Evolutionary conservation across 2,329 filamentous ascomycete species (phyloP), one percentile per base, ranked within the genome.

Genomic region (Aspergillus unguis): DNA sequence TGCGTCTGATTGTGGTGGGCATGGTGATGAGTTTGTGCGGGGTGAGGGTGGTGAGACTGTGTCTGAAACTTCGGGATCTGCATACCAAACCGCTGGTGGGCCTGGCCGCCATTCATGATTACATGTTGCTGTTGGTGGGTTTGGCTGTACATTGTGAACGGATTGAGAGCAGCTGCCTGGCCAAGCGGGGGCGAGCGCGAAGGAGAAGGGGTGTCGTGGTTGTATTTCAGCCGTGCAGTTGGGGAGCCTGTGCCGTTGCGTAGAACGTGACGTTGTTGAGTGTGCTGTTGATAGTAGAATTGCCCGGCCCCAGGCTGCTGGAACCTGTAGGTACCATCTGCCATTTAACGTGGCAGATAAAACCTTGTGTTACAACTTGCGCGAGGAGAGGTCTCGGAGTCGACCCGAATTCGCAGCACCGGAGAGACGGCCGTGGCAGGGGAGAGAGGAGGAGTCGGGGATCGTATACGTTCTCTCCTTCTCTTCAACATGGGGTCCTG

Each of bases 261-360:
- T 60, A 72, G 65, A 50, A 73, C 66, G 63, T 75, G 72, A 60
- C 73, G 70, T 63, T 69, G 71, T 54, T 74, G 73, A 54, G 70
- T 74, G 48, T 68, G 55, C 65, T 70, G 69, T 68, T 73, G 69
- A 58, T 75, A 76, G 64, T 71, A 76, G 62, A 75, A 77, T 64
- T 74, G 75, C 71, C 75, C 75, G 72, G 74, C 73, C 70, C 74
- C 75, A 76, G 75, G 74, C 74, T 77, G 75, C 70, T 77, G 75
- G 75, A 76, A 78, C 71, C 76, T 75, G 72, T 76, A 78, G 70
- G 74, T 73, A 77, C 75, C 76, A 78, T 78, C 76, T 76, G 76
- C 76, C 76, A 78, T 78, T 73, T 77, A 77, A 73, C 72, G 73
- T 68, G 73, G 73, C 71, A 75, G 71, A 73, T 62, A 71, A 71